phyloP scores from a whole-genome alignment of 78 protist genomes.

The Paratrimastix pyriformis region DNA sequence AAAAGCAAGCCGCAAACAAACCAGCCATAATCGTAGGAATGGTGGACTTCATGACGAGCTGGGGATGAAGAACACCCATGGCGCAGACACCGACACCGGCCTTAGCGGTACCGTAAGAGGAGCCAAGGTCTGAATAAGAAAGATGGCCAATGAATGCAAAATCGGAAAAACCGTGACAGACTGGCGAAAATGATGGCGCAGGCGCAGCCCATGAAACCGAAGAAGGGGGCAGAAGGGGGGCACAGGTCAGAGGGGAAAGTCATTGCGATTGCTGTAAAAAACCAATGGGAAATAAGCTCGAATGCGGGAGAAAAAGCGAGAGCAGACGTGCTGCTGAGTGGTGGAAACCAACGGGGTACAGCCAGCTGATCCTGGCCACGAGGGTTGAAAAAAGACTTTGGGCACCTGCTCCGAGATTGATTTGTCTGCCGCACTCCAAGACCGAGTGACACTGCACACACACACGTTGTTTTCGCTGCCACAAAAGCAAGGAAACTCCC shows the following conservation, averaged over 20 bases:
- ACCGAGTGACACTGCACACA: too few relatives aligned
- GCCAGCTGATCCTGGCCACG: too few relatives aligned
- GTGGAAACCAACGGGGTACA: too few relatives aligned
- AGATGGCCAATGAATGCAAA: background rate
- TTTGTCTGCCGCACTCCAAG: too few relatives aligned
- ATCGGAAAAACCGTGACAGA: background rate
- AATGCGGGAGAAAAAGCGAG: too few relatives aligned
- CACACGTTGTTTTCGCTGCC: too few relatives aligned
- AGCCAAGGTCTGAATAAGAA: slow-evolving; percentile 78
- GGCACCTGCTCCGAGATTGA: too few relatives aligned
- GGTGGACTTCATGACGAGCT: slow-evolving; percentile 76
- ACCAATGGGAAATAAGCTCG: too few relatives aligned
- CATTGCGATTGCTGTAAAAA: too few relatives aligned
- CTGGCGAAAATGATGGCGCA: slow-evolving; percentile 65
- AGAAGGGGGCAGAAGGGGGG: slow-evolving; percentile 60
- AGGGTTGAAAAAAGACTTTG: too few relatives aligned
- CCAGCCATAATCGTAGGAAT: slow-evolving; percentile 98
- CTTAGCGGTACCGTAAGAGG: slow-evolving; percentile 99
- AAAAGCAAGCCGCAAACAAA: background rate
- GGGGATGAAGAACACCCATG: slow-evolving; percentile 90
- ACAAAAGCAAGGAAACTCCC: too few relatives aligned
- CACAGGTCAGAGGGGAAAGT: slow-evolving; percentile 18
- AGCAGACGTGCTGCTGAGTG: too few relatives aligned
- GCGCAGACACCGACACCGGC: slow-evolving; percentile 89
- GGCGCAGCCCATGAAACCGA: slow-evolving; percentile 70